These are phyloP conservation scores for Tylopilus felleus DNA, from an alignment of 768 basidiomycete species.

Conservation along the genomic window DNA sequence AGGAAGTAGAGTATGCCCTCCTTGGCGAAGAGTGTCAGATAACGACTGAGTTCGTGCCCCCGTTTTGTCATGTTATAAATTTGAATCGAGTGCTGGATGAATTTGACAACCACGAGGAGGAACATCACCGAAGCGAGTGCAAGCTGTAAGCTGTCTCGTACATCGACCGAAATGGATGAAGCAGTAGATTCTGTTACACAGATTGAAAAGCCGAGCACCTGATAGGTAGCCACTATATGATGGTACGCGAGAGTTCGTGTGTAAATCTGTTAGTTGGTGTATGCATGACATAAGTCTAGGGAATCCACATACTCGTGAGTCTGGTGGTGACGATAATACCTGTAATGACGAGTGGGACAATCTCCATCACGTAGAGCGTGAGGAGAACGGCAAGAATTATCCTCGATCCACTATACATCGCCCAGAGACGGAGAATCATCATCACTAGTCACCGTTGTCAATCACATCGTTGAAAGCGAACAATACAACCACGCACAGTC, in stretches of 20 bases:
- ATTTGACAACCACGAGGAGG: background rate
- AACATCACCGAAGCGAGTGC: background rate
- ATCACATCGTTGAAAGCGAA: background rate
- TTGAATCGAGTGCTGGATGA: background rate
- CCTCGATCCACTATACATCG: constrained; percentile 8
- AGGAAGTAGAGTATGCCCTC: constrained; percentile 7
- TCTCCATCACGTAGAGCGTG: constrained; percentile 1
- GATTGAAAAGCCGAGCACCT: background rate
- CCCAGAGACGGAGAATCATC: constrained; percentile 19
- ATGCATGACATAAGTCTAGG: background rate
- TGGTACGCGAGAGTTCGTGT: background rate
- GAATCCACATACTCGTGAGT: background rate
- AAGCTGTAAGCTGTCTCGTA: background rate
- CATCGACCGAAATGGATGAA: background rate
- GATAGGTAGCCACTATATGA: background rate
- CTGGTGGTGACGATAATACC: background rate
- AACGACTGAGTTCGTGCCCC: background rate
- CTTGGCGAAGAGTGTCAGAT: background rate
- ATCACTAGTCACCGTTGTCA: constrained; percentile 1
- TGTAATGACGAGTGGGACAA: background rate
- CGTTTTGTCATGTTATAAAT: background rate
- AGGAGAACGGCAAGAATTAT: constrained; percentile 11
- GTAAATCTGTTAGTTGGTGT: background rate
- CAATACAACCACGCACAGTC: constrained; percentile 5
- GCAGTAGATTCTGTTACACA: background rate